These are phyloP conservation scores for Ramaria rubella DNA, from an alignment of 768 basidiomycete genomes.

Conservation along the genomic window DNA sequence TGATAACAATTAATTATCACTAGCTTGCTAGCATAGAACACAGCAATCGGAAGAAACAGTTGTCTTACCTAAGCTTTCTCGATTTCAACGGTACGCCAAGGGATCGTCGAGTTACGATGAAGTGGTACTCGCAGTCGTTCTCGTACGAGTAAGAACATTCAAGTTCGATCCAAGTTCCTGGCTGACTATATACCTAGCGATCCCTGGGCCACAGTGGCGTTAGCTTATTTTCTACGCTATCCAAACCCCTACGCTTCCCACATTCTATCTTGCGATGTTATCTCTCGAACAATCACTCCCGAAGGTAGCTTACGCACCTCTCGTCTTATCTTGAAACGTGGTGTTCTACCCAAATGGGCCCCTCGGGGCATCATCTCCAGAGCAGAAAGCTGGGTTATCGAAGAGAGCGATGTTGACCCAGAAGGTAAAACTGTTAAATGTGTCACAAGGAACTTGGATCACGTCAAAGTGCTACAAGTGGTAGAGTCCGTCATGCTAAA, in stretches of 20 bases:
- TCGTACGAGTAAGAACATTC: constrained; percentile 44
- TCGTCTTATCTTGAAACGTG: constrained; percentile 87
- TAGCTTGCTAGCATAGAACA: no score
- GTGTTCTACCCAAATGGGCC: constrained; percentile 89
- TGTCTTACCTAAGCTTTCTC: no score
- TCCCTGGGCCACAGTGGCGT: constrained; percentile 86
- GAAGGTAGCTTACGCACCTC: constrained; percentile 76
- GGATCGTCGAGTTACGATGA: constrained; percentile 37
- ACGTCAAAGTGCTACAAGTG: constrained; percentile 90
- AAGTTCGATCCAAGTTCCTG: background rate
- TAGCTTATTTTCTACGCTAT: constrained; percentile 93
- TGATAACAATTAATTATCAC: no score
- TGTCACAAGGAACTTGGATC: constrained; percentile 84
- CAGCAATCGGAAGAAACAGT: no score
- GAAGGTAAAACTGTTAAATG: constrained; percentile 70
- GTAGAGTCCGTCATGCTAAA: constrained; percentile 73
- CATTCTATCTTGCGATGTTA: constrained; percentile 92
- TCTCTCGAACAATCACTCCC: constrained; percentile 70
- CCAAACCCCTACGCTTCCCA: constrained; percentile 93
- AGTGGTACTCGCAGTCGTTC: constrained; percentile 50
- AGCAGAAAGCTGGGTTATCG: constrained; percentile 90
- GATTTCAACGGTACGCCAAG: constrained; percentile 30
- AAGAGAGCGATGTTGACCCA: constrained; percentile 91
- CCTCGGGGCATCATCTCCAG: constrained; percentile 74
- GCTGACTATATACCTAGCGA: constrained; percentile 48